Base-by-base conservation (phyloP, 106 monocot genomes). In the Dendrobium chrysotoxum region DNA sequence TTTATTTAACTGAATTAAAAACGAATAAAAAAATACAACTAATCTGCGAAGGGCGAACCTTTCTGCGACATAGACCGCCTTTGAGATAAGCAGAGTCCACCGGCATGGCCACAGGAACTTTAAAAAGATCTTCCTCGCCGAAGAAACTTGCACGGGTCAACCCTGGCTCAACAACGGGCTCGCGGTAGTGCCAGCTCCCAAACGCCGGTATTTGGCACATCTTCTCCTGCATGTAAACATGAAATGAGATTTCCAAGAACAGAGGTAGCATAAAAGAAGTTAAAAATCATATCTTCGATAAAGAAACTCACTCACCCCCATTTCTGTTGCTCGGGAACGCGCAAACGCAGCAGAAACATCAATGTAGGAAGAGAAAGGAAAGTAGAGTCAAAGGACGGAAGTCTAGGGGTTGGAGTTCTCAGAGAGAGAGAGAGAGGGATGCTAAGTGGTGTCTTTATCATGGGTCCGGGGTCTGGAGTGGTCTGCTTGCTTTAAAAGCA, bases 101-200 rank as follows among this genome's bases (percentile, higher is more conserved):
- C 44, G 76, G 76, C 25, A 76, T 20, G 47, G 79, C 68, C 16
- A 47, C 68, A 20, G 83, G 76, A 30, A 82, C 70, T 40, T 72
- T 72, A 53, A 80, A 83, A 57, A 83, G 73, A 75, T 83, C 55
- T 79, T 68, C 72, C 45, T 81, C 79, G 47, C 44, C 47, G 20
- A 40, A 50, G 39, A 13, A 40, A 39, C 23, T 44, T 31, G 75
- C 15, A 23, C 26, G 66, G 26, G 26, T 28, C 66, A 66, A 28
- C 66, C 83, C 79, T 38, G 83, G 83, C 54, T 86, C 83, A 55
- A 76, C 83, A 10, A 79, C 86, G 0, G 80, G 73, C 44, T 86
- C 83, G 54, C 83, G 74, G 77, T 84, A 81, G 40, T 82, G 82
- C 87, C 81, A 65, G 76, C 45, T 47, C n/a, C 3, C 47, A 39